phyloP scores from a whole-genome alignment of 2,329 filamentous ascomycete genomes.

The Proliferodiscus dingleyae region DNA sequence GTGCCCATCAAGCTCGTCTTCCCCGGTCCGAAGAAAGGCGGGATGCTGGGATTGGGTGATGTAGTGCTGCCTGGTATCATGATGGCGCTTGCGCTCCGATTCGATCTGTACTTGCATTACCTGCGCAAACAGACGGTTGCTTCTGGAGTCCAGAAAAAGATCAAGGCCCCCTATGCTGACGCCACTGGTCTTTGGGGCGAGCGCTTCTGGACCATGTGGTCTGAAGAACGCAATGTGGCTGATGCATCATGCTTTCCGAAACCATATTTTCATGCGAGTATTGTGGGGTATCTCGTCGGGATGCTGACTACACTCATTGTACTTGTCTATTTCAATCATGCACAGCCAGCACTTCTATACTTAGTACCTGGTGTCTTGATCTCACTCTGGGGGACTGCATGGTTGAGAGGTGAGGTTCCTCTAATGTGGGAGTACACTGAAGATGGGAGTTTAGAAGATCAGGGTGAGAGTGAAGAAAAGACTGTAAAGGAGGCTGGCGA shows the following conservation, averaged over 20 bases:
- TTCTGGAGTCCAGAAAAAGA: conserved; percentile 33
- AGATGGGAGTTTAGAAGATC: conserved; percentile 49
- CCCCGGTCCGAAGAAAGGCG: conserved; percentile 55
- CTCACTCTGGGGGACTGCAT: conserved; percentile 69
- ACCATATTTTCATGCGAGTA: conserved; percentile 74
- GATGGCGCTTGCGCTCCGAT: conserved; percentile 81
- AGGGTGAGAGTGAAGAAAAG: conserved; percentile 9
- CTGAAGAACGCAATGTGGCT: conserved; percentile 24
- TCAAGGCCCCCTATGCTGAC: conserved; percentile 44
- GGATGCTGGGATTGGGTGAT: conserved; percentile 92
- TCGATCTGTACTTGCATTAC: conserved; percentile 84
- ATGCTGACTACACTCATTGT: conserved; percentile 73
- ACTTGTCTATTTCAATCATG: conserved; percentile 72
- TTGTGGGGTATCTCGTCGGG: conserved; percentile 72
- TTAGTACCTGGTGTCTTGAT: conserved; percentile 81
- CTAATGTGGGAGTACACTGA: conserved; percentile 83
- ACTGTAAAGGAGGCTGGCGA: background rate
- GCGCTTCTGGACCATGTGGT: conserved; percentile 63
- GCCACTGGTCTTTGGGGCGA: conserved; percentile 78
- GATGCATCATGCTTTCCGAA: conserved; percentile 59
- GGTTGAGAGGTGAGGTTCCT: conserved; percentile 64
- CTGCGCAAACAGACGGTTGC: conserved; percentile 51
- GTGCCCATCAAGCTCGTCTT: conserved; percentile 92
- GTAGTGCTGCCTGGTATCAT: conserved; percentile 90
- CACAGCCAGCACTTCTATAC: conserved; percentile 87